Evolutionary conservation across 2,329 filamentous ascomycete species (phyloP), one percentile per base, ranked within the genome.

Genomic region (Alternaria brassicae): DNA sequence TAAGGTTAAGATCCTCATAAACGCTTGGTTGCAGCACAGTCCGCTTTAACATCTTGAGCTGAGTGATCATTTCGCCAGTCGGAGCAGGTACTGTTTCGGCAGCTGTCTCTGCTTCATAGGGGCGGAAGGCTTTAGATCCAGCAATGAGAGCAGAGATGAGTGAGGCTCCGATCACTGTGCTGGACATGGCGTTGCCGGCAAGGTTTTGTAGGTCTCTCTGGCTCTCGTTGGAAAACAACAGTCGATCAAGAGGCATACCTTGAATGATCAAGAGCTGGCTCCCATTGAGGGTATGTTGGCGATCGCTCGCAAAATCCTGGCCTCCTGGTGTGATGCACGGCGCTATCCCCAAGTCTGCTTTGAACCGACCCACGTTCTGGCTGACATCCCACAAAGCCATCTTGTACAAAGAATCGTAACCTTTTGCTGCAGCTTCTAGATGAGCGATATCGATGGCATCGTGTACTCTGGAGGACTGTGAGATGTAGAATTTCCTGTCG

Each of bases 101-200:
- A 15, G 7, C 4, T 23, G 28, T 12, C 13, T 8, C 13, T 17
- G 13, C 6, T 1, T 19, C 10, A 42, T 4, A 15, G 2, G 23
- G 32, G 12, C 28, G 52, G 30, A 72, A 68, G 0, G 62, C 53
- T 45, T 53, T 56, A 15, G 45, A 55, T 63, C 74, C 23, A 75
- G 71, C 36, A 4, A 87, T 82, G 1, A 93, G 73, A 0, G 86
- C 83, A 1, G 86, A 80, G 2, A 91, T 68, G 1, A 91, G 82
- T 0, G 85, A 84, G 2, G 85, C 81, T 3, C 88, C 89, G 9
- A 93, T 86, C 1, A 92, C 89, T 0, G 91, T 90, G 0, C 86
- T 87, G 1, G 85, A 88, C 91, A 94, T 94, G 0, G 91, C 91
- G 72, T 95, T 94, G 0, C 91, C 91, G 2, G 89, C 90, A 2